phyloP scores from a whole-genome alignment of 345 rosid genomes.

The Ceriops decandra region DNA sequence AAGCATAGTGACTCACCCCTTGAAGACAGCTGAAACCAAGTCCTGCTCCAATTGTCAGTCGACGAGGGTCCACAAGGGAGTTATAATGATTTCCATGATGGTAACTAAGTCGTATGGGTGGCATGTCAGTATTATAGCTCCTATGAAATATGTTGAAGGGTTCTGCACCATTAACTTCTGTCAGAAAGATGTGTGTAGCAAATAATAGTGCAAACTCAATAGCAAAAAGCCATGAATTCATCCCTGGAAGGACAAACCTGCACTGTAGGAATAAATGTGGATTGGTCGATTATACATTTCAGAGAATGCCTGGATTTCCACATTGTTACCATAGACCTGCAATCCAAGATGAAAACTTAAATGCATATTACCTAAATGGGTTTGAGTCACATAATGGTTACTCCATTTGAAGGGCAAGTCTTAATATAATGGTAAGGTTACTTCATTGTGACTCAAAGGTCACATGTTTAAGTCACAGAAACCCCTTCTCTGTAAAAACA shows the following conservation, averaged over 20 bases:
- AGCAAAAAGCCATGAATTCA: slow-evolving; percentile 4
- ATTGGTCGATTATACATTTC: slow-evolving; percentile 98
- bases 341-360: slow-evolving; percentile 12
- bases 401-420: too few species aligned
- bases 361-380: neutral
- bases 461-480: too few species aligned
- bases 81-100: slow-evolving; percentile 98
- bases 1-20: slow-evolving; percentile 54
- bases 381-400: neutral
- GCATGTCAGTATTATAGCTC: slow-evolving; percentile 77
- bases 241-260: slow-evolving; percentile 45
- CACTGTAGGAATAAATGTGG: slow-evolving; percentile 86
- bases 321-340: slow-evolving; percentile 97
- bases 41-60: slow-evolving; percentile 85
- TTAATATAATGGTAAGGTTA: neutral
- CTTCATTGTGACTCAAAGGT: too few species aligned
- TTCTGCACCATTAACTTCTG: slow-evolving; percentile 39
- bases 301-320: slow-evolving; percentile 91
- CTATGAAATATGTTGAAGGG: slow-evolving; percentile 97
- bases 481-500: too few species aligned
- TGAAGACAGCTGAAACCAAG: slow-evolving; percentile 90
- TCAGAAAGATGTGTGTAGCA: slow-evolving; percentile 6
- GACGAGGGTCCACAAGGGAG: slow-evolving; percentile 91
- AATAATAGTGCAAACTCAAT: slow-evolving; percentile 4
- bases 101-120: slow-evolving; percentile 86